A percentile compares a stretch with the other conserved stretches of the same genome.
Evolutionary conservation across 345 rosid genomes (phyloP).

Genomic region (Arabis hirsuta): DNA sequence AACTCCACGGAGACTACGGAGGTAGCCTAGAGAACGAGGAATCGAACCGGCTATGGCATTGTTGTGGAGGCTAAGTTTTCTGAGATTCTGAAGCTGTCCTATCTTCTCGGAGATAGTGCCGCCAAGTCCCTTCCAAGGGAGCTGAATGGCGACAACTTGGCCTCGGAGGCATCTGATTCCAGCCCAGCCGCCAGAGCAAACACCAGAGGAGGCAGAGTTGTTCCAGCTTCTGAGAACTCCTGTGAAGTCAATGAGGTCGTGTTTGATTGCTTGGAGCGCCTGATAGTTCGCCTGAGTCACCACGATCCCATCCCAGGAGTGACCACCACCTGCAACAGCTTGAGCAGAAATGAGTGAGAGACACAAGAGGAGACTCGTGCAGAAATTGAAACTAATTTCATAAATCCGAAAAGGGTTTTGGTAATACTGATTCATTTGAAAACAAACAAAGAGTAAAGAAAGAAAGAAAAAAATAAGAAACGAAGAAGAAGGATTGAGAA

Average conservation of each 20-base stretch:
- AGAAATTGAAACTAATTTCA: slow-evolving; percentile 19
- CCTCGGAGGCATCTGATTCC: slow-evolving; percentile 94
- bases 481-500: slow-evolving; percentile 31
- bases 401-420: slow-evolving; percentile 33
- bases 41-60: slow-evolving; percentile 68
- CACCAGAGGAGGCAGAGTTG: slow-evolving; percentile 53
- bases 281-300: slow-evolving; percentile 72
- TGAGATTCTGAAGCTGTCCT: slow-evolving; percentile 72
- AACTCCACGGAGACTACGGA: slow-evolving; percentile 73
- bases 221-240: slow-evolving; percentile 84
- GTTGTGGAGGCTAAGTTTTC: slow-evolving; percentile 85
- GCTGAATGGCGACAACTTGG: slow-evolving; percentile 79
- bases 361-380: slow-evolving; percentile 42
- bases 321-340: slow-evolving; percentile 55
- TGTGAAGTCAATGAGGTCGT: slow-evolving; percentile 64
- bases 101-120: slow-evolving; percentile 83
- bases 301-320: slow-evolving; percentile 64
- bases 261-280: slow-evolving; percentile 73
- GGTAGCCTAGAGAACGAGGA: slow-evolving; percentile 80
- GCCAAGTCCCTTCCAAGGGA: slow-evolving; percentile 88
- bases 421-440: slow-evolving; percentile 36
- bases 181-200: slow-evolving; percentile 86
- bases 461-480: slow-evolving; percentile 11
- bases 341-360: slow-evolving; percentile 43
- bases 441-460: slow-evolving; percentile 10